Conservation (phyloP, 768 basidiomycete species). For the Rhizopogon salebrosus region DNA sequence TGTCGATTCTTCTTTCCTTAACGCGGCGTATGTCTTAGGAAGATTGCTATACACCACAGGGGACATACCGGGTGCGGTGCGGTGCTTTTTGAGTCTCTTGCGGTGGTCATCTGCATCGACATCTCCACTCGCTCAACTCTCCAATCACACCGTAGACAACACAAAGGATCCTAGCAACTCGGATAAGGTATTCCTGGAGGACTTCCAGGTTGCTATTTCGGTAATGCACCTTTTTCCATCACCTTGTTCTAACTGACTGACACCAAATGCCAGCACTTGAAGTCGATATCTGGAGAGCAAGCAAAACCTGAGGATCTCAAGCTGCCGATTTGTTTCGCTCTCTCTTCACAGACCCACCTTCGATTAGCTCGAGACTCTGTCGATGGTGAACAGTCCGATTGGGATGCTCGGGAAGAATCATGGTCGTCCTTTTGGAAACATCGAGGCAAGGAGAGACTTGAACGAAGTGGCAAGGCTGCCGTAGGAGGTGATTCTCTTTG, state of each 20-base stretch:
- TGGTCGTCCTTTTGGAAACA: conserved; percentile 61
- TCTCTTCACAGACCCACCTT: conserved; percentile 49
- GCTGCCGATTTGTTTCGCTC: conserved; percentile 66
- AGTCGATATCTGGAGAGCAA: conserved; percentile 47
- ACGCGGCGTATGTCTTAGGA: conserved; percentile 39
- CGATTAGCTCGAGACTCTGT: conserved; percentile 49
- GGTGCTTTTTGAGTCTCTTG: conserved; percentile 72
- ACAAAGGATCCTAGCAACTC: conserved; percentile 30
- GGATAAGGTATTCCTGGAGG: conserved; percentile 76
- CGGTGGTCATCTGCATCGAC: conserved; percentile 33
- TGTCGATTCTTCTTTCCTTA: conserved; percentile 3
- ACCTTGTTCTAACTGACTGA: background rate
- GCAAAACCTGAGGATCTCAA: conserved; percentile 40
- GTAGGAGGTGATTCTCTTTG: conserved; percentile 48
- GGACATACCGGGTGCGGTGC: conserved; percentile 69
- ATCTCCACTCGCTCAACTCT: conserved; percentile 13
- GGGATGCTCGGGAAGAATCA: conserved; percentile 60
- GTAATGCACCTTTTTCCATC: conserved; percentile 36
- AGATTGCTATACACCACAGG: conserved; percentile 90
- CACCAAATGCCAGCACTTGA: conserved; percentile 56
- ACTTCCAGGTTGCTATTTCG: conserved; percentile 82
- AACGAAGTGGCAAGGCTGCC: conserved; percentile 51
- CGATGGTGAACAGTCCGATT: conserved; percentile 40
- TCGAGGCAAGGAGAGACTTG: conserved; percentile 49
- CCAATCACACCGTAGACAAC: conserved; percentile 17